Base-by-base conservation (phyloP, 495 filamentous ascomycete genomes). In the Zalerion maritima region DNA sequence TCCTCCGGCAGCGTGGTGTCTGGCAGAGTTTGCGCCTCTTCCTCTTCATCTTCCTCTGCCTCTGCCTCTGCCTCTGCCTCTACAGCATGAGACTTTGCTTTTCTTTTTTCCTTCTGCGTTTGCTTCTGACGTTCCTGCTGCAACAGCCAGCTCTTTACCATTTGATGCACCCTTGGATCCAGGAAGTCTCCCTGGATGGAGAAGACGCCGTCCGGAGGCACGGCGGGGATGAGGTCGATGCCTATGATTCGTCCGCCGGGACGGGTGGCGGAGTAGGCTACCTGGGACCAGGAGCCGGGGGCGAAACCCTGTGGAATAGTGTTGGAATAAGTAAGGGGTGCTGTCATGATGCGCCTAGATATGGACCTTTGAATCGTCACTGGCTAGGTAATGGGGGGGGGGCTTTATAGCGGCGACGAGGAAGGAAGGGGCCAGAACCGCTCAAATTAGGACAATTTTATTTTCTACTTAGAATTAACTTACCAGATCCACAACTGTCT, bases 161-260 rank as follows among this genome's bases (percentile, higher is more conserved):
- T 71, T 14, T 51, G 65, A 47, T 84, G 81, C 11, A 94, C 71
- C 4, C 47, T 54, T 2, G 63, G 62, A 1, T 66, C 68, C 12
- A 94, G 62, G 42, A 97, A 96, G 42, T 96, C 80, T 11, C 89
- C 89, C 50, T 97, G 89, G 13, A 97, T 81, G 3, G 85, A 81
- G 12, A 80, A 87, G 1, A 87, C 82, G 2, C 91, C 89, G 45
- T 64, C 73, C 0, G 87, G 86, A 10, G 91, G 89, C 50, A 81
- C 75, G 0, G 85, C 79, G 10, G 91, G 89, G 26, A 96, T 82
- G 14, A 96, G 68, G 45, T 97, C 89, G 41, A 97, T 82, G 5
- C 89, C 89, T 11, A 97, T 47, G 8, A 97, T 72, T 14, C 76
- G 69, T 0, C 89, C 87, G 24, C 64, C 49, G 0, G 89, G 87